A percentile compares a stretch with the other conserved stretches of the same genome.
These are phyloP conservation scores for Microbotryum lychnidis-dioicae DNA, from an alignment of 1,284 basidiomycete genomes.

Conservation along the genomic window DNA sequence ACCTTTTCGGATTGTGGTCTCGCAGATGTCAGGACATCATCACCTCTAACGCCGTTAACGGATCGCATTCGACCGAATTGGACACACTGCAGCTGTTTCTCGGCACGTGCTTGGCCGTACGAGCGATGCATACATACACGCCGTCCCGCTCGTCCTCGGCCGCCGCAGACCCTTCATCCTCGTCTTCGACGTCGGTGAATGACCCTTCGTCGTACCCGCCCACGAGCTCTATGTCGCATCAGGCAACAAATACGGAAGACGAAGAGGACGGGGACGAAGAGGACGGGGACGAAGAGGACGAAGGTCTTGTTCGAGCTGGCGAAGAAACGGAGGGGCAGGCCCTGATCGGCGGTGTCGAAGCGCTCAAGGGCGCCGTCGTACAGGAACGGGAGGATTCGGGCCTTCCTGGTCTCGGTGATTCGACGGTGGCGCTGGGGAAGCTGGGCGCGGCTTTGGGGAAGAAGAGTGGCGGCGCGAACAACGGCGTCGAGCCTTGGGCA, in stretches of 20 bases:
- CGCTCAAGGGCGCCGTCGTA: not conserved
- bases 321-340: constrained; percentile 39
- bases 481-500: constrained; percentile 74
- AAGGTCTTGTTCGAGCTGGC: constrained; percentile 32
- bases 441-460: not conserved
- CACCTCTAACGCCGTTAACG: constrained; percentile 73
- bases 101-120: constrained; percentile 85
- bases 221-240: constrained; percentile 55
- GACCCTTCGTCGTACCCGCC: constrained; percentile 30
- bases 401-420: constrained; percentile 19
- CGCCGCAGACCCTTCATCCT: constrained; percentile 13
- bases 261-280: constrained; percentile 54
- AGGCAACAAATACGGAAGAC: constrained; percentile 54
- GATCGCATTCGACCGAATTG: constrained; percentile 73
- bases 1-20: not conserved
- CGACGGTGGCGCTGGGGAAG: constrained; percentile 8
- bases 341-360: constrained; percentile 31
- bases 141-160: constrained; percentile 41
- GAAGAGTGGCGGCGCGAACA: constrained; percentile 36
- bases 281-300: constrained; percentile 54
- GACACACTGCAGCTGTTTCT: constrained; percentile 84
- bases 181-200: constrained; percentile 20
- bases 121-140: constrained; percentile 85
- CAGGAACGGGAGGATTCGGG: constrained; percentile 36
- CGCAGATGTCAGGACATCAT: constrained; percentile 68